Evolutionary conservation across 805 yeast genomes (phyloP).

Genomic region (Yamadazyma olivae): DNA sequence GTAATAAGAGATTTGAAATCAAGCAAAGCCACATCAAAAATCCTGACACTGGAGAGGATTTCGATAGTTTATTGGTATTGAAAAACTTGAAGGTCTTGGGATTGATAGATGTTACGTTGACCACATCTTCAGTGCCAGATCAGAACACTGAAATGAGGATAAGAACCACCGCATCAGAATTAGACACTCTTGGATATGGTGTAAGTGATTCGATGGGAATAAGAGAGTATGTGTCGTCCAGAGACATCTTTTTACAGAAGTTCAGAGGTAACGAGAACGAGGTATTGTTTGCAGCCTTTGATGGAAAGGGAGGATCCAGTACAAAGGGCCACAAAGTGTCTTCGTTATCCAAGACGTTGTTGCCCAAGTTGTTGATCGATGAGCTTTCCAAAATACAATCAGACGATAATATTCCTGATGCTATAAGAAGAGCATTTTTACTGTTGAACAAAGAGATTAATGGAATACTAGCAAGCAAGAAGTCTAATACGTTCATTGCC

Average conservation of each 20-base stretch:
- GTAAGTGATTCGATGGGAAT: slow-evolving; percentile 84
- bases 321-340: slow-evolving; percentile 53
- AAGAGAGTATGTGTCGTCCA: slow-evolving; percentile 59
- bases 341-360: slow-evolving; percentile 65
- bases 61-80: slow-evolving; percentile 63
- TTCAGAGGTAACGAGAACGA: slow-evolving; percentile 86
- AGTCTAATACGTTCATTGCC: slow-evolving; percentile 39
- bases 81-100: slow-evolving; percentile 74
- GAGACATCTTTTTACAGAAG: slow-evolving; percentile 85
- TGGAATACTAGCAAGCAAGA: slow-evolving; percentile 46
- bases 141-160: slow-evolving; percentile 80
- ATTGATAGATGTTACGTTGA: slow-evolving; percentile 90
- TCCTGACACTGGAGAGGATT: slow-evolving; percentile 58
- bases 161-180: slow-evolving; percentile 81
- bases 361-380: slow-evolving; percentile 62
- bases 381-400: slow-evolving; percentile 51
- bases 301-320: slow-evolving; percentile 67
- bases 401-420: slow-evolving; percentile 59
- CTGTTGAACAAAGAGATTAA: slow-evolving; percentile 80
- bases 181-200: slow-evolving; percentile 79
- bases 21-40: slow-evolving; percentile 57
- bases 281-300: slow-evolving; percentile 76
- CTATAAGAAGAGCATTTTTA: slow-evolving; percentile 78
- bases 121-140: slow-evolving; percentile 86
- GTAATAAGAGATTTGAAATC: slow-evolving; percentile 88